Base-by-base conservation (phyloP, 768 basidiomycete genomes). In the Serendipita sp. region DNA sequence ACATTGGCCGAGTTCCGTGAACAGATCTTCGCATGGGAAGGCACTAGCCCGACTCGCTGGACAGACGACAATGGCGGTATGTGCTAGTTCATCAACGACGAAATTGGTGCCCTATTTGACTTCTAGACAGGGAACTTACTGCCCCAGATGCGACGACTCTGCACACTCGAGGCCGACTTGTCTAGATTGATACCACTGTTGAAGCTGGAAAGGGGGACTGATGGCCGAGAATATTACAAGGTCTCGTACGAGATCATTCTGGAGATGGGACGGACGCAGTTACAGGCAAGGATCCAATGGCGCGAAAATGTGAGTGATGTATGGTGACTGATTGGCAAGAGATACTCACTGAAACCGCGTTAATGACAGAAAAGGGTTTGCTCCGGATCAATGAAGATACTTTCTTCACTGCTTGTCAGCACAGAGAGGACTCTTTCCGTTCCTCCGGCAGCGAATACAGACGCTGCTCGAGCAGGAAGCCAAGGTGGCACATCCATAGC, bases 391-490 rank as follows among this genome's bases (percentile, higher is more conserved):
- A 38, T 14, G 34, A 38, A 14, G 34, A 14, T 38, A 38, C 34
- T 38, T 38, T 14, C 34, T 7, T 34, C 88, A 82, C 95, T 94
- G 63, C 79, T 79, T 71, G 86, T 84, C 17, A 95, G 95, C 85
- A 82, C 77, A 96, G 90, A 64, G 89, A 88, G 38, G 97, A 90
- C 62, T n/a, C n/a, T n/a, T n/a, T n/a, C n/a, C n/a, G n/a, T n/a
- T n/a, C n/a, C n/a, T n/a, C n/a, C n/a, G n/a, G n/a, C n/a, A n/a
- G n/a, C n/a, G n/a, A n/a, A n/a, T n/a, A n/a, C n/a, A n/a, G n/a
- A n/a, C n/a, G n/a, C n/a, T n/a, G n/a, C n/a, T n/a, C n/a, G n/a
- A n/a, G n/a, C n/a, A n/a, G n/a, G n/a, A n/a, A n/a, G n/a, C n/a
- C n/a, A n/a, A n/a, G n/a, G n/a, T n/a, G n/a, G n/a, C n/a, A n/a